These are phyloP conservation scores for Pachyrhizus erosus DNA, from an alignment of 306 rosid genomes.

Conservation along the genomic window DNA sequence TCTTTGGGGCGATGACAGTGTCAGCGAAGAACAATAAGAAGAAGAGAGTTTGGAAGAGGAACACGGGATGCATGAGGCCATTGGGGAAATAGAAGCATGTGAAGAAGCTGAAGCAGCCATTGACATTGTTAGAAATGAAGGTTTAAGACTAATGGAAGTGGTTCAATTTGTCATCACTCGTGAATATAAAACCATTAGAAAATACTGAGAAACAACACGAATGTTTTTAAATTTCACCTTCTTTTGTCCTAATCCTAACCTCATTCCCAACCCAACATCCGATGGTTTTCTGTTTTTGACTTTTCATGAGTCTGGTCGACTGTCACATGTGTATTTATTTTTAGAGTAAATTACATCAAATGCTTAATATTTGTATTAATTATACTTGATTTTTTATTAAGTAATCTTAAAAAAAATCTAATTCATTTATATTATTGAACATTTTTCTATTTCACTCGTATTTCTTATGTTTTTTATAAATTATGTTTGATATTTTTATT, in stretches of 20 bases:
- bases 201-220: not conserved
- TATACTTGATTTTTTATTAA: too few relatives aligned
- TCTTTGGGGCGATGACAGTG: conserved; percentile 36
- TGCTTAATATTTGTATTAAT: too few relatives aligned
- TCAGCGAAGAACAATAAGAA: not conserved
- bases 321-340: not conserved
- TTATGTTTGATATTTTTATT: too few relatives aligned
- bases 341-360: too few relatives aligned
- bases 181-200: not conserved
- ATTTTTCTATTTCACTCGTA: too few relatives aligned
- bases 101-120: conserved; percentile 44
- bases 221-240: not conserved
- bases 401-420: too few relatives aligned
- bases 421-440: too few relatives aligned
- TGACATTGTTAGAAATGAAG: conserved; percentile 2
- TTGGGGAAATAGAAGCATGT: conserved; percentile 44
- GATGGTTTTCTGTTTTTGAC: not conserved
- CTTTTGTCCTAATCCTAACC: not conserved
- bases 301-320: not conserved
- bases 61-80: conserved; percentile 56
- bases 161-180: conserved; percentile 7
- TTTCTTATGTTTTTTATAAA: too few relatives aligned
- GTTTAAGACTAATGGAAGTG: not conserved
- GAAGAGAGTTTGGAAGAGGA: conserved; percentile 41
- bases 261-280: not conserved